Evolutionary conservation across 2,329 filamentous ascomycete species (phyloP).

Genomic region (Aspergillus intermedius): DNA sequence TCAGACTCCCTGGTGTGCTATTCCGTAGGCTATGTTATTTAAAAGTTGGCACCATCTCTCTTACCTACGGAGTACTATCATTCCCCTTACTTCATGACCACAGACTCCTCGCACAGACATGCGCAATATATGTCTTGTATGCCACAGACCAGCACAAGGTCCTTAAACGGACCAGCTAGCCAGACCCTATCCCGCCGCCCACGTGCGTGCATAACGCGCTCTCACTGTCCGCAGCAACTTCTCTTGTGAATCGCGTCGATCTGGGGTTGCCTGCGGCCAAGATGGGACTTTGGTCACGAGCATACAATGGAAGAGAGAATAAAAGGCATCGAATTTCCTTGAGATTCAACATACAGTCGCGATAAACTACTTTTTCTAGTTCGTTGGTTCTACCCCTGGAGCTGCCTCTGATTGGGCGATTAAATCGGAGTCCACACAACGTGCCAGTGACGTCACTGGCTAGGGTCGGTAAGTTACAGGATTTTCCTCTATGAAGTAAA

Average conservation of each 20-base stretch:
- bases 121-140: too few relatives aligned
- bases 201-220: background rate
- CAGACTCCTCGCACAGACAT: too few relatives aligned
- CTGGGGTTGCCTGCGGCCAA: background rate
- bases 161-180: background rate
- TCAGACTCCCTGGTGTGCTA: too few relatives aligned
- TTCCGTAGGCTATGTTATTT: too few relatives aligned
- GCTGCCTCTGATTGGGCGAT: background rate
- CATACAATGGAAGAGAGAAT: background rate
- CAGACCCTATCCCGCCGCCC: background rate
- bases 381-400: background rate
- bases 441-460: too few relatives aligned
- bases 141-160: background rate
- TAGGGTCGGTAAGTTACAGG: too few relatives aligned
- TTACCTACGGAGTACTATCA: constrained; percentile 16
- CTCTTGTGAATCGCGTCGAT: background rate
- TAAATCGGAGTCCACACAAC: too few relatives aligned
- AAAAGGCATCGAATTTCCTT: background rate
- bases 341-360: background rate
- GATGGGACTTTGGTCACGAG: background rate
- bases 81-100: background rate
- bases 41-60: too few relatives aligned
- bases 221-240: background rate
- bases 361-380: too few relatives aligned
- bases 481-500: background rate